Evolutionary conservation across 345 rosid genomes (phyloP).

Genomic region (Rhizophora mangle): DNA sequence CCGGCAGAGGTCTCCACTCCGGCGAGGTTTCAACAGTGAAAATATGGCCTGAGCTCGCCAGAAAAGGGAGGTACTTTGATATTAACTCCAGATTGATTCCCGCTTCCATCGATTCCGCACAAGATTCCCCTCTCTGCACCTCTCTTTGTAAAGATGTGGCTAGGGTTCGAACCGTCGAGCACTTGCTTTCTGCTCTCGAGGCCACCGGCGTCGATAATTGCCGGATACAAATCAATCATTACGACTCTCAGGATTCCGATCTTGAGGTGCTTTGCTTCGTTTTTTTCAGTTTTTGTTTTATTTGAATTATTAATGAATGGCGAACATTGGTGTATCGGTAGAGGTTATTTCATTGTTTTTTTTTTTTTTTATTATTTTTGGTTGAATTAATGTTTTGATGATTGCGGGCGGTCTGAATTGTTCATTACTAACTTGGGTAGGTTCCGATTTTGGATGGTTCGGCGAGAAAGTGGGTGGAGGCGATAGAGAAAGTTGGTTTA

Average conservation of each 20-base stretch:
- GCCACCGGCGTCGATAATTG: constrained; percentile 75
- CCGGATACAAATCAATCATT: constrained; percentile 48
- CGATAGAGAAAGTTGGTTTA: constrained; percentile 56
- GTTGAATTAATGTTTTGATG: too few species aligned
- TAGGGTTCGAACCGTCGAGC: constrained; percentile 72
- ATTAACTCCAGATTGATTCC: constrained; percentile 48
- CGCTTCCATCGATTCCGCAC: constrained; percentile 57
- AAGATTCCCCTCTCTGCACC: constrained; percentile 67
- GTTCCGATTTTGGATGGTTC: constrained; percentile 91
- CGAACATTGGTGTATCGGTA: neutral
- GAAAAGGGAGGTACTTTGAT: constrained; percentile 66
- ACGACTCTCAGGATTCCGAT: constrained; percentile 34
- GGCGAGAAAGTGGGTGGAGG: constrained; percentile 70
- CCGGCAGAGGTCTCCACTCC: constrained; percentile 62
- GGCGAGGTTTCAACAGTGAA: constrained; percentile 61
- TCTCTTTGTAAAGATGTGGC: constrained; percentile 53
- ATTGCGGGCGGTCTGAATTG: too few species aligned
- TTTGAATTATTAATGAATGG: neutral
- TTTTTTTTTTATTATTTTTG: too few species aligned
- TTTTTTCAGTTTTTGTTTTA: neutral
- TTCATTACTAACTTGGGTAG: constrained; percentile 30
- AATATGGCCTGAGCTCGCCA: constrained; percentile 61
- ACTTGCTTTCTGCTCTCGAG: constrained; percentile 85
- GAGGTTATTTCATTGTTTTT: too few species aligned
- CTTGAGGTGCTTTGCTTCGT: constrained; percentile 44